Evolutionary conservation across 371 early-diverging fungal genomes (phyloP).

Genomic region (Syncephalis plumigaleata): DNA sequence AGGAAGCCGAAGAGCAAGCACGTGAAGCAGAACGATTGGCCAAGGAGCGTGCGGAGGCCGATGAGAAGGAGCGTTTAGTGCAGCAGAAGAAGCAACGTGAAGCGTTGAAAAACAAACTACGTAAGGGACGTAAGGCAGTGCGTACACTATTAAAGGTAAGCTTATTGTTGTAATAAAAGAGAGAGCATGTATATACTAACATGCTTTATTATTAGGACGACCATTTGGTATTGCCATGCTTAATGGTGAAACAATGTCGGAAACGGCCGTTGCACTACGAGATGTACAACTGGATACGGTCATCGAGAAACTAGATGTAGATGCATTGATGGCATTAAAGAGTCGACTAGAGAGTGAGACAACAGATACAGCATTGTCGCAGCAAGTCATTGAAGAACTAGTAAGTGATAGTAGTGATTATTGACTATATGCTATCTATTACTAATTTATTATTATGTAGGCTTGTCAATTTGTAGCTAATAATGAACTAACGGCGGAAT

Average conservation of each 20-base stretch:
- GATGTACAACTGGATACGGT: too few relatives aligned
- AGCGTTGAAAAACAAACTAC: constrained; percentile 56
- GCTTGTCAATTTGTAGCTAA: constrained; percentile 2
- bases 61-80: constrained; percentile 37
- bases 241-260: not conserved
- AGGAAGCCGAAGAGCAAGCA: constrained; percentile 33
- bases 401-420: constrained; percentile 6
- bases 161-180: constrained; percentile 21
- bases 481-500: not conserved
- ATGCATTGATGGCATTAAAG: too few relatives aligned
- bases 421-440: too few relatives aligned
- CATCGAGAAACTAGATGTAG: too few relatives aligned
- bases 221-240: constrained; percentile 10
- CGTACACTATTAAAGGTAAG: constrained; percentile 47
- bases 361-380: too few relatives aligned
- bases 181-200: too few relatives aligned
- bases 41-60: constrained; percentile 29
- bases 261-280: too few relatives aligned
- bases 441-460: not conserved
- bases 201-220: constrained; percentile 9
- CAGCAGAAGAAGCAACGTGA: constrained; percentile 49
- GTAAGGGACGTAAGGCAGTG: constrained; percentile 84
- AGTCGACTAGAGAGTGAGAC: too few relatives aligned
- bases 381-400: not conserved
- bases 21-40: constrained; percentile 17